A percentile compares a stretch with the other conserved stretches of the same genome.
phyloP scores from a whole-genome alignment of 345 rosid genomes.

The Hibiscus trionum region DNA sequence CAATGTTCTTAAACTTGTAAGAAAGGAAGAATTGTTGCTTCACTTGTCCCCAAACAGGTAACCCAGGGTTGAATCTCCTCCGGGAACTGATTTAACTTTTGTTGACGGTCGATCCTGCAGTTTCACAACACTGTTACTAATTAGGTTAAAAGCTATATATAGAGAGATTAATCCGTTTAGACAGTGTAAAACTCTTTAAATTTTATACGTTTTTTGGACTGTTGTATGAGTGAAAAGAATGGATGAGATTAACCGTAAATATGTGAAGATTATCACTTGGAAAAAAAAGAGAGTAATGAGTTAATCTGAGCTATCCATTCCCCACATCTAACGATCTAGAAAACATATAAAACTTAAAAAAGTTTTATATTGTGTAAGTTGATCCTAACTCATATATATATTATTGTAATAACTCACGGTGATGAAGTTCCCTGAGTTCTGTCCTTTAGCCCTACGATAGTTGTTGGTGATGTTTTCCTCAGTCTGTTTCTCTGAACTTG shows the following conservation, averaged over 20 bases:
- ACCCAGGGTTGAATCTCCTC: conserved; percentile 15
- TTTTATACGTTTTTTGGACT: too few species aligned
- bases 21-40: neutral
- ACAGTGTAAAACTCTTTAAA: too few species aligned
- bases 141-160: neutral
- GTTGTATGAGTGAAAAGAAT: too few species aligned
- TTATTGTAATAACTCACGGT: conserved; percentile 6
- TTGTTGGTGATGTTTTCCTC: conserved; percentile 6
- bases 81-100: conserved; percentile 12
- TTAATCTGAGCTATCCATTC: too few species aligned
- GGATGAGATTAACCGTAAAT: too few species aligned
- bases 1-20: neutral
- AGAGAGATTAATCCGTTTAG: too few species aligned
- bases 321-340: too few species aligned
- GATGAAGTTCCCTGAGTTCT: conserved; percentile 15
- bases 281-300: too few species aligned
- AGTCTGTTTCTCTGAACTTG: neutral
- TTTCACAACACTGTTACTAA: neutral
- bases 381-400: too few species aligned
- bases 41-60: conserved; percentile 16
- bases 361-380: too few species aligned
- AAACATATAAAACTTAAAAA: too few species aligned
- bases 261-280: too few species aligned
- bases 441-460: conserved; percentile 15
- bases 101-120: conserved; percentile 15